Conservation (phyloP, 1,139 yeast genomes). For the Debaryomycetaceae sp. region DNA sequence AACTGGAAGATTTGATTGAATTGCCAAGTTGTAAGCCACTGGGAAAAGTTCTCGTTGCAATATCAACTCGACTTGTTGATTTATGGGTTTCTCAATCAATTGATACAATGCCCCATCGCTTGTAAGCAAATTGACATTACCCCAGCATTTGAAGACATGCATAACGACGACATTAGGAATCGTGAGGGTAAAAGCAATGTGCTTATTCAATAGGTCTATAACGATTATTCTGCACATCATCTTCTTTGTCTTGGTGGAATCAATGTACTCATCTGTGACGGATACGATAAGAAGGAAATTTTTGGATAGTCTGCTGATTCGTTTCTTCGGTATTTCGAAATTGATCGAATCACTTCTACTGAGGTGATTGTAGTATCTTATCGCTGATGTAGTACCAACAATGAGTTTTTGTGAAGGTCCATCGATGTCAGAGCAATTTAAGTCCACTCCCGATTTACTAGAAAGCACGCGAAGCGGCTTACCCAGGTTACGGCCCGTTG, state of each 20-base stretch:
- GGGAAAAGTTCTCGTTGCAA: slow-evolving; percentile 68
- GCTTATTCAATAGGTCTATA: slow-evolving; percentile 65
- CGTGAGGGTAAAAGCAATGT: slow-evolving; percentile 66
- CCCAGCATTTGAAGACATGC: slow-evolving; percentile 51
- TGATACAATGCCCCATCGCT: slow-evolving; percentile 74
- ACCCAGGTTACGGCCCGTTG: slow-evolving; percentile 75
- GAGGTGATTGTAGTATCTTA: slow-evolving; percentile 52
- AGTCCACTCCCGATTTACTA: slow-evolving; percentile 60
- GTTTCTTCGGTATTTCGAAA: slow-evolving; percentile 57
- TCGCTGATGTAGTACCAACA: slow-evolving; percentile 51
- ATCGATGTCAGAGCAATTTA: slow-evolving; percentile 59
- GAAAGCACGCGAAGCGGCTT: slow-evolving; percentile 64
- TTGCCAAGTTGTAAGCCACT: slow-evolving; percentile 71
- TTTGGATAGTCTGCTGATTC: slow-evolving; percentile 40
- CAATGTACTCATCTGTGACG: slow-evolving; percentile 28
- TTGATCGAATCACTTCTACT: slow-evolving; percentile 58
- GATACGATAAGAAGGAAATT: slow-evolving; percentile 59
- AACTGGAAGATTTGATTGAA: slow-evolving; percentile 37
- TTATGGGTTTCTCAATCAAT: slow-evolving; percentile 62
- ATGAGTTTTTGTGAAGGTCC: slow-evolving; percentile 36
- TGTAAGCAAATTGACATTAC: slow-evolving; percentile 57
- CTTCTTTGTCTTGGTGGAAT: slow-evolving; percentile 14
- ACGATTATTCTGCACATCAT: slow-evolving; percentile 52
- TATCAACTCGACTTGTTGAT: slow-evolving; percentile 67
- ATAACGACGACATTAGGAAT: slow-evolving; percentile 61